A percentile compares a stretch with the other conserved stretches of the same genome.
Evolutionary conservation across 108 stramenopile genomes (phyloP).

Genomic region (Hondaea fermentalgiana): DNA sequence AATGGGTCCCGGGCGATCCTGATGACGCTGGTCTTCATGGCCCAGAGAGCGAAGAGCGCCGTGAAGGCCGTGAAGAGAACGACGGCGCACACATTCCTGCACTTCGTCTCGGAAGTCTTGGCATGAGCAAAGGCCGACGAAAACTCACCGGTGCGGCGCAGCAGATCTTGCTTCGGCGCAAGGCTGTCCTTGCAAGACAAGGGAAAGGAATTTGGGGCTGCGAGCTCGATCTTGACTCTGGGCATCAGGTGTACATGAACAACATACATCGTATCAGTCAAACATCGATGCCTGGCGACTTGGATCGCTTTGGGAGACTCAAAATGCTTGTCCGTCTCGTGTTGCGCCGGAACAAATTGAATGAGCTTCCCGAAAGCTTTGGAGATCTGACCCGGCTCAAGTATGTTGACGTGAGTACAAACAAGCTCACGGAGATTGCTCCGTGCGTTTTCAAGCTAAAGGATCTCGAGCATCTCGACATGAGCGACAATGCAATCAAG

Average conservation of each 20-base stretch:
- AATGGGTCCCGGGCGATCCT: neutral
- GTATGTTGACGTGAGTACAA: neutral
- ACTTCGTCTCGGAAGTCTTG: neutral
- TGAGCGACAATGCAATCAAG: neutral
- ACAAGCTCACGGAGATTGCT: neutral
- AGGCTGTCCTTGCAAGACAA: neutral
- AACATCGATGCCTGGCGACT: neutral
- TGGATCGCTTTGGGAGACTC: neutral
- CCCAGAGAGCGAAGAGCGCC: neutral
- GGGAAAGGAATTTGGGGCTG: neutral
- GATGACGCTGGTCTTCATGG: neutral
- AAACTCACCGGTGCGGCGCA: neutral
- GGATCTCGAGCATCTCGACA: neutral
- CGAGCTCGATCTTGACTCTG: neutral
- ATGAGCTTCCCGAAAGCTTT: neutral
- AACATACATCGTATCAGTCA: neutral
- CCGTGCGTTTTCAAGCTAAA: neutral
- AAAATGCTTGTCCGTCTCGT: neutral
- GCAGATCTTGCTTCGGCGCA: neutral
- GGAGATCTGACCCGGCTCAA: neutral
- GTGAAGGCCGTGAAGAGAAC: neutral
- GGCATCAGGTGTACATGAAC: neutral
- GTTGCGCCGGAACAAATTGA: neutral
- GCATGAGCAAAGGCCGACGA: too few relatives aligned
- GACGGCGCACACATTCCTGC: neutral